These are phyloP conservation scores for Aspergillus thermomutatus DNA, from an alignment of 2,329 filamentous ascomycete species.

Conservation along the genomic window DNA sequence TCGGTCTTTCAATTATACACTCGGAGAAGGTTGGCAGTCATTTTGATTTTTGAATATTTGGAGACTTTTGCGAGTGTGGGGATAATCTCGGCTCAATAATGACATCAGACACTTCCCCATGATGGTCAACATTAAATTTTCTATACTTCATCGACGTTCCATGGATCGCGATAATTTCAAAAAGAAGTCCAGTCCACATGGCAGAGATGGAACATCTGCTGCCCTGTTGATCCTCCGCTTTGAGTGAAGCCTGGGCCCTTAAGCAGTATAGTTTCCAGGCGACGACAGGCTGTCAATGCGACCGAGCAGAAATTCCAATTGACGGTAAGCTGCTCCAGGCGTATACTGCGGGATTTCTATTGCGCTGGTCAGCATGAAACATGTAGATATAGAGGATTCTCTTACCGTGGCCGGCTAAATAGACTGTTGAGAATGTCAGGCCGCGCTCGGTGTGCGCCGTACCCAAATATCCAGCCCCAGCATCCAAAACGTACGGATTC, in stretches of 20 bases:
- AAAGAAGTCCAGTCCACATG: too few relatives aligned
- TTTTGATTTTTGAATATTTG: neutral
- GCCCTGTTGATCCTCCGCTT: neutral
- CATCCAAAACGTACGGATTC: constrained; percentile 37
- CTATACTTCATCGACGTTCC: neutral
- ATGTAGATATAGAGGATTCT: constrained; percentile 29
- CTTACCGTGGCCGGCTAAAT: constrained; percentile 59
- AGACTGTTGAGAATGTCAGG: constrained; percentile 66
- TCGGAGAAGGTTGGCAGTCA: neutral
- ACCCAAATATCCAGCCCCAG: constrained; percentile 66
- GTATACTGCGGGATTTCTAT: constrained; percentile 58
- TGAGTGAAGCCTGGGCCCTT: neutral
- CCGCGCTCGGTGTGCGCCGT: constrained; percentile 70
- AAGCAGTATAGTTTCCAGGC: constrained; percentile 8
- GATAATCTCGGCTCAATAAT: neutral
- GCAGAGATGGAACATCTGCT: too few relatives aligned
- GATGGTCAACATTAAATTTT: neutral
- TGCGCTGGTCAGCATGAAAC: constrained; percentile 56
- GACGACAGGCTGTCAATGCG: constrained; percentile 45
- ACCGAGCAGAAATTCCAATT: constrained; percentile 73
- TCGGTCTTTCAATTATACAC: neutral
- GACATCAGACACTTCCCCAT: neutral
- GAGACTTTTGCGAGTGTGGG: neutral
- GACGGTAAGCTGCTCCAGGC: constrained; percentile 65
- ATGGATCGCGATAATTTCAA: too few relatives aligned